Evolutionary conservation across 129 eudicot species (phyloP).

Genomic region (Lonicera japonica): DNA sequence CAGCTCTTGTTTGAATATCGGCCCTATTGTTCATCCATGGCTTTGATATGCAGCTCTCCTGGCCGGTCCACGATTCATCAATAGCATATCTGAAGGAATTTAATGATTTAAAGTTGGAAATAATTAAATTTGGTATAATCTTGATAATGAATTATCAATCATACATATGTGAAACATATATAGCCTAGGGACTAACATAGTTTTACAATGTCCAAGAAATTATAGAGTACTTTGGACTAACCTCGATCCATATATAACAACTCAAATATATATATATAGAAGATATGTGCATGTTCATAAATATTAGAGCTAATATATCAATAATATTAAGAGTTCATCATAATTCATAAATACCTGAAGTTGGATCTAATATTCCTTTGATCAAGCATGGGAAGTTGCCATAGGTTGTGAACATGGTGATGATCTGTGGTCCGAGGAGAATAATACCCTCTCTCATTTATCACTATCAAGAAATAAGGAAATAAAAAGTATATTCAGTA

Average conservation of each 20-base stretch:
- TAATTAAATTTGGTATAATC: not conserved
- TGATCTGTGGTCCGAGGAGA: slow-evolving; percentile 22
- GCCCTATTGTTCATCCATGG: not conserved
- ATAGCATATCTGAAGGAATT: not conserved
- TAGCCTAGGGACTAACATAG: no score
- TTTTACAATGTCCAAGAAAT: no score
- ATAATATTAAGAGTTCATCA: no score
- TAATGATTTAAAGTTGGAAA: not conserved
- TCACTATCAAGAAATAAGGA: slow-evolving; percentile 16
- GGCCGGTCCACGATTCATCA: not conserved
- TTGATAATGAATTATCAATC: no score
- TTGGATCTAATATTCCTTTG: slow-evolving; percentile 26
- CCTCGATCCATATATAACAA: no score
- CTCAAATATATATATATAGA: no score
- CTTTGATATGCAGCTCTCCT: not conserved
- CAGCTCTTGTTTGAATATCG: not conserved
- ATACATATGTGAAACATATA: no score
- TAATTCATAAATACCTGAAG: slow-evolving; percentile 19
- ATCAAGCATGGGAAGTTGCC: slow-evolving; percentile 38
- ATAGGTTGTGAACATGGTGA: slow-evolving; percentile 19
- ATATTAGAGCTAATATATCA: not conserved
- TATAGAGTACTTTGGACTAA: no score
- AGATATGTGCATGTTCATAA: not conserved
- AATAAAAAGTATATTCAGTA: slow-evolving; percentile 1
- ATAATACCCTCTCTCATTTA: slow-evolving; percentile 32